Evolutionary conservation across 2,329 filamentous ascomycete species (phyloP).

Genomic region (Laburnicola sp.): DNA sequence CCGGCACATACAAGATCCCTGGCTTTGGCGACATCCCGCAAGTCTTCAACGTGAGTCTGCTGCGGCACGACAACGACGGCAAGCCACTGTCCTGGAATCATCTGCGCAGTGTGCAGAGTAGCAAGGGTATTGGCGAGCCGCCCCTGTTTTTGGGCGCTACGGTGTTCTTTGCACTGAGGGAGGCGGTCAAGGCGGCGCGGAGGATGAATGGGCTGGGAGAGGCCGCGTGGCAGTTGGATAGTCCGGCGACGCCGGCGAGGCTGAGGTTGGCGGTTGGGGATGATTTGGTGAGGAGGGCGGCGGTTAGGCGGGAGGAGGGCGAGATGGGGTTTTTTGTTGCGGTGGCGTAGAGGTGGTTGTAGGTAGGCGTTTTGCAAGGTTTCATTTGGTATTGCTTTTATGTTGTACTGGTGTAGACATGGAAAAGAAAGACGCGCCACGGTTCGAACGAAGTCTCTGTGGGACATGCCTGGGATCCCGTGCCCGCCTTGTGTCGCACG

Average conservation of each 20-base stretch:
- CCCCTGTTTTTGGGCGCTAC: slow-evolving; percentile 77
- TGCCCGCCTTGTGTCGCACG: too few relatives aligned
- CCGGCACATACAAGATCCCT: slow-evolving; percentile 81
- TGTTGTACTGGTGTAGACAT: too few relatives aligned
- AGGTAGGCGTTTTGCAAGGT: too few relatives aligned
- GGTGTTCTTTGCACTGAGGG: slow-evolving; percentile 84
- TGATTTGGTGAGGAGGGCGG: slow-evolving; percentile 71
- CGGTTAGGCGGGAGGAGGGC: slow-evolving; percentile 69
- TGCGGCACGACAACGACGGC: slow-evolving; percentile 65
- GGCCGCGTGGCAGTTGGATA: slow-evolving; percentile 59
- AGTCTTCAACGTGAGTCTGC: slow-evolving; percentile 75
- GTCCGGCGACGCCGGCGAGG: slow-evolving; percentile 80
- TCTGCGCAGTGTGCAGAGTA: slow-evolving; percentile 79
- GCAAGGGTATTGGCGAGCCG: slow-evolving; percentile 73
- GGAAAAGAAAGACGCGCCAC: too few relatives aligned
- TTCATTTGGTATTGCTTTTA: too few relatives aligned
- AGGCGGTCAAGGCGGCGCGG: slow-evolving; percentile 75
- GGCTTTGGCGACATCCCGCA: slow-evolving; percentile 87
- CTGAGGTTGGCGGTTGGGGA: slow-evolving; percentile 78
- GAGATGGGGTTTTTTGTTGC: slow-evolving; percentile 53
- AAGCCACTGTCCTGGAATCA: slow-evolving; percentile 73
- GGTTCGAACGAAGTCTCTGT: too few relatives aligned
- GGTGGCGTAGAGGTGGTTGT: slow-evolving; percentile 21
- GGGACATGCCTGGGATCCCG: too few relatives aligned
- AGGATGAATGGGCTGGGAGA: slow-evolving; percentile 52